These are phyloP conservation scores for Geranium rotundifolium DNA, from an alignment of 345 rosid genomes.

Conservation along the genomic window DNA sequence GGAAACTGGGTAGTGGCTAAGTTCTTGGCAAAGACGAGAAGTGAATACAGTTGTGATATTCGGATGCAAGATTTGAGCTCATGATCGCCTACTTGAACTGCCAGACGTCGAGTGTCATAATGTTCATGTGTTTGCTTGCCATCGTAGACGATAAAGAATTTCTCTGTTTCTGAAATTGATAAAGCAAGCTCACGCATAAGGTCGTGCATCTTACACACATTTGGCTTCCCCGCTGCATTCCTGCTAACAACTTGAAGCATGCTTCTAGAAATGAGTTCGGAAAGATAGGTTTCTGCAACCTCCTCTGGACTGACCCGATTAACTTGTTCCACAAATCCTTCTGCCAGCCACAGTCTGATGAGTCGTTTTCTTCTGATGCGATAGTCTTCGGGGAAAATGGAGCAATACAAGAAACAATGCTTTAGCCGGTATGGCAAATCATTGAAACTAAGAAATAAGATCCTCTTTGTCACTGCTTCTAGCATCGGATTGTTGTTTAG, in stretches of 20 bases:
- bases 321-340: constrained; percentile 16
- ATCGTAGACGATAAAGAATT: constrained; percentile 16
- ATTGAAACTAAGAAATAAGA: constrained; percentile 10
- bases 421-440: constrained; percentile 19
- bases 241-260: constrained; percentile 25
- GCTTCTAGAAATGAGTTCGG: constrained; percentile 25
- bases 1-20: neutral
- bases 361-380: constrained; percentile 17
- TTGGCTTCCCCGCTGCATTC: constrained; percentile 19
- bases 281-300: constrained; percentile 24
- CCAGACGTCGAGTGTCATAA: constrained; percentile 14
- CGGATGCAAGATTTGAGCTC: constrained; percentile 3
- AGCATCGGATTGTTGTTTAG: constrained; percentile 10
- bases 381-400: constrained; percentile 21
- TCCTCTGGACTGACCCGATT: constrained; percentile 13
- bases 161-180: constrained; percentile 13
- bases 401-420: constrained; percentile 24
- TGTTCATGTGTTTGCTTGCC: constrained; percentile 5
- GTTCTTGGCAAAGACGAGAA: constrained; percentile 18
- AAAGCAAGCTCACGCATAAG: too few relatives aligned
- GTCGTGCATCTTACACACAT: constrained; percentile 28
- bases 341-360: constrained; percentile 26
- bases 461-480: constrained; percentile 1
- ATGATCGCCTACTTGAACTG: constrained; percentile 10
- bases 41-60: constrained; percentile 15